Conservation (phyloP, 2,329 filamentous ascomycete genomes). For the Rhynchosporium graminicola region DNA sequence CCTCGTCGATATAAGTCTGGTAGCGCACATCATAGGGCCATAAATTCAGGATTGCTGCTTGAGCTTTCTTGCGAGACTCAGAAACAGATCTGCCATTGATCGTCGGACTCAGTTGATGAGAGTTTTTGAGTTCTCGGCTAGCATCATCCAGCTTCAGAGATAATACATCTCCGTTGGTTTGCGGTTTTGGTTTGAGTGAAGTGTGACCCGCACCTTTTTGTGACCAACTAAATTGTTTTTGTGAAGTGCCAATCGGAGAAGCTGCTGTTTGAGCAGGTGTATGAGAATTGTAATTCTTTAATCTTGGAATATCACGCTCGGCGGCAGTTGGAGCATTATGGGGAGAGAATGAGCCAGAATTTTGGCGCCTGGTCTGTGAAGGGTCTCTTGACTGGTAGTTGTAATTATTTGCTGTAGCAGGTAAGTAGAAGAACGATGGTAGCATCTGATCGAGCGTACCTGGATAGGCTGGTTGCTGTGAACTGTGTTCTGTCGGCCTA, state of each 20-base stretch:
- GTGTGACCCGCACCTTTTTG: constrained; percentile 17
- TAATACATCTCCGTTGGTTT: constrained; percentile 18
- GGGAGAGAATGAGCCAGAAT: constrained; percentile 37
- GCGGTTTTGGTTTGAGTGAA: constrained; percentile 12
- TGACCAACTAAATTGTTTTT: constrained; percentile 20
- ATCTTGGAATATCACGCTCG: constrained; percentile 25
- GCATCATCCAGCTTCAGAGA: constrained; percentile 11
- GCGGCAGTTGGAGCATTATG: constrained; percentile 27
- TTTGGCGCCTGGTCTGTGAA: constrained; percentile 27
- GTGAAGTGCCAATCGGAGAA: constrained; percentile 8
- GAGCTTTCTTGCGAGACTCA: constrained; percentile 54
- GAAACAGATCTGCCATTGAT: constrained; percentile 26
- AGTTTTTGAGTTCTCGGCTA: constrained; percentile 5
- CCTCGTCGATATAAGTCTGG: constrained; percentile 71
- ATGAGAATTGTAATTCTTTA: constrained; percentile 19
- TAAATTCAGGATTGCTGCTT: constrained; percentile 66
- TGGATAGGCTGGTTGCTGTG: constrained; percentile 26
- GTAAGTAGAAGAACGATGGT: constrained; percentile 11
- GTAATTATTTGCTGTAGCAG: constrained; percentile 28
- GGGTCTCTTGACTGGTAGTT: constrained; percentile 25
- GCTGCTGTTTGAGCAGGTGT: constrained; percentile 14
- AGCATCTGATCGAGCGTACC: constrained; percentile 25
- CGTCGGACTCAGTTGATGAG: neutral
- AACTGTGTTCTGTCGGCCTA: constrained; percentile 26
- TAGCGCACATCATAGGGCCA: constrained; percentile 70